Base-by-base conservation (phyloP, 495 filamentous ascomycete species). In the Neurospora sp. region DNA sequence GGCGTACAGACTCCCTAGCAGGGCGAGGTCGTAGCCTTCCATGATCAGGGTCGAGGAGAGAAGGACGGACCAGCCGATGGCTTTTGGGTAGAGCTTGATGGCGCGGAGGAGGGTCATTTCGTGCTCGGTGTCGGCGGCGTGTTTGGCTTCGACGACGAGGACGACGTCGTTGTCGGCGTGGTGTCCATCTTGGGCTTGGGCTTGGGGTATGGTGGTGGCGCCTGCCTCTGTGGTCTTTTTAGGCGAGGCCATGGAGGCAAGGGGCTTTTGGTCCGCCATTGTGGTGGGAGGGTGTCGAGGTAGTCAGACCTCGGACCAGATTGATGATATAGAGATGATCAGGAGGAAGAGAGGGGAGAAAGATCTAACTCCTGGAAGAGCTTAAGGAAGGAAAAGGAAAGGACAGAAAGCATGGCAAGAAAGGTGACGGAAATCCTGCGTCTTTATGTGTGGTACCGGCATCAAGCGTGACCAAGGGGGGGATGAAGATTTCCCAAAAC, bases 11-110 rank as follows among this genome's bases (percentile, higher is more conserved):
- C 76, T 81, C 14, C 77, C 72, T 0, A 82, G 39, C 1, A 83
- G 75, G 6, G 77, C 77, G 14, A 86, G 76, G 76, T 88, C 86
- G 79, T 87, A 89, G 10, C 87, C 87, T 76, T 89, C 86, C 87
- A 89, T 89, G 76, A 84, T 83, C 69, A 89, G 82, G 71, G 82
- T 83, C 1, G 84, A 83, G 4, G 83, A 85, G 48, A 89, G 80
- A 2, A 87, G 74, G 35, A 87, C 72, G 39, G 83, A 85, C 85
- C 85, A 89, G 22, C 72, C 82, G 59, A 86, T 82, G 27, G 84
- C 84, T 71, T 85, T 85, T 2, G 83, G 83, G 71, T 85, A 85
- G 37, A 82, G 76, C 72, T 77, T 79, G 70, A 85, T 74, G 11
- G 82, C 82, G 70, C 82, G 75, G 37, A 74, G 70, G 27, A 85